Conservation (phyloP, 179 eudicot species). For the Vitellaria paradoxa region DNA sequence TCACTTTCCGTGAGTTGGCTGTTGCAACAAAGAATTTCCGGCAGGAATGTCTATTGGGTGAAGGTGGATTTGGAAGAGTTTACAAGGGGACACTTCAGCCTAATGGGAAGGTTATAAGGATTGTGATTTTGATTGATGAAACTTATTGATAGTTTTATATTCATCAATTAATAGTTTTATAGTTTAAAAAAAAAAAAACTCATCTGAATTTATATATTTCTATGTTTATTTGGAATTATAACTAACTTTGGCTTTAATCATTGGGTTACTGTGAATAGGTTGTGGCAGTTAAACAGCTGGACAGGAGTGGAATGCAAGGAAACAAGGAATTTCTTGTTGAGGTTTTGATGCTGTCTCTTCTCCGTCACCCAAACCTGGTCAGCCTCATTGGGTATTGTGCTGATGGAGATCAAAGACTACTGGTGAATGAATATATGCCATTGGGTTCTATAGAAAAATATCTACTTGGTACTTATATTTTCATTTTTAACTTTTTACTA, state of each 20-base stretch:
- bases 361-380: conserved; percentile 36
- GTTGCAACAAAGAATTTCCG: conserved; percentile 37
- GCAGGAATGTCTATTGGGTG: conserved; percentile 36
- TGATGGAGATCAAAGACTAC: conserved; percentile 44
- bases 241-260: background rate
- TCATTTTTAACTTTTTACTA: background rate
- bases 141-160: background rate
- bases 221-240: background rate
- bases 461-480: conserved; percentile 24
- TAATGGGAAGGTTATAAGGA: conserved; percentile 25
- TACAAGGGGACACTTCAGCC: conserved; percentile 28
- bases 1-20: conserved; percentile 36
- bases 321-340: conserved; percentile 36
- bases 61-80: conserved; percentile 37
- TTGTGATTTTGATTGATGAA: background rate
- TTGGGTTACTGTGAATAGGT: conserved; percentile 18
- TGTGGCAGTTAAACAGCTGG: conserved; percentile 44
- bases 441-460: conserved; percentile 31
- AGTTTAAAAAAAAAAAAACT: too few relatives aligned
- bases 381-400: conserved; percentile 38
- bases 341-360: conserved; percentile 30
- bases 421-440: conserved; percentile 40
- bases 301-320: conserved; percentile 39
- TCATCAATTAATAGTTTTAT: too few relatives aligned
- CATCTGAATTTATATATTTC: background rate